Evolutionary conservation across 2,329 filamentous ascomycete genomes (phyloP), one percentile per base, ranked within the genome.

Genomic region (Penicillium oxalicum): DNA sequence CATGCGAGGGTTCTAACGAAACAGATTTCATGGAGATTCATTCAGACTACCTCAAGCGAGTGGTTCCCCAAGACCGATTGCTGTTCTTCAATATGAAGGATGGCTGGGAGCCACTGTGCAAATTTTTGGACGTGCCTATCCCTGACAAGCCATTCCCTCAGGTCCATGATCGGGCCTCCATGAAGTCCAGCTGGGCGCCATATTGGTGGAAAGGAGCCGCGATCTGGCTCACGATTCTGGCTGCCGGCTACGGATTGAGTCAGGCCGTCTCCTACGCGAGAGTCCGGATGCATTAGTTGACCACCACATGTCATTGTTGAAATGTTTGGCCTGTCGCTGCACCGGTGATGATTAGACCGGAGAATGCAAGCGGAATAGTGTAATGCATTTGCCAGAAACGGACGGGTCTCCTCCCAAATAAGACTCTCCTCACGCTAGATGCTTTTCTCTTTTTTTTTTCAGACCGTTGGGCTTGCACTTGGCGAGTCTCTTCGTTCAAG

Each of bases 81-180:
- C 35, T 52, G 5, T 29, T 51, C 9, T 52, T 55, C 45, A 49
- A 56, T 28, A 40, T 53, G 18, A 44, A 48, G 2, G 66, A 74
- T 35, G 71, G 70, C 0, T 76, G 73, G 73, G 64, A 59, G 13
- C 67, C 70, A 12, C 58, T 76, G 24, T 75, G 73, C 53, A 53
- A 63, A 47, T 72, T 74, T 40, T 45, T 74, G 34, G 67, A 59
- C 0, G 67, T 65, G 33, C 57, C 64, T 9, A 57, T 68, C 2
- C 71, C 68, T 1, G 55, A 62, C 24, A 53, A 57, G 40, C 57
- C 60, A 0, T 72, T 73, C 49, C 70, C 70, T 3, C 57, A 56
- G 24, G 47, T 59, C 7, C 70, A 61, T 54, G 59, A 60, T 54
- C 9, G 45, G 27, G 45, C 45, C 3, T 43, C 40, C 13, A 43